Base-by-base conservation (phyloP, 345 rosid genomes). In the Hibiscus mutabilis region DNA sequence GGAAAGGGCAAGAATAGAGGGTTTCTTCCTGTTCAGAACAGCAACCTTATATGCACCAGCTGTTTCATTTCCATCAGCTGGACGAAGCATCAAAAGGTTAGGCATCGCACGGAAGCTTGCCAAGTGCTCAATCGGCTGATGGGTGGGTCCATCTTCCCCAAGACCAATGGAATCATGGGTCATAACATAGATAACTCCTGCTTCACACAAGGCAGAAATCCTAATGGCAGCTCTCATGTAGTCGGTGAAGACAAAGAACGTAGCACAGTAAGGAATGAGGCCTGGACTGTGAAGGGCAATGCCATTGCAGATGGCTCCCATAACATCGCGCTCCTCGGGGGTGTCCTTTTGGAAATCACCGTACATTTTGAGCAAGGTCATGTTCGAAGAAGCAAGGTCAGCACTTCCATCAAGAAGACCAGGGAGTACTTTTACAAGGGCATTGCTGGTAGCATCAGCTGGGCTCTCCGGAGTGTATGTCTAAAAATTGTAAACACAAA, bases 91-190 rank as follows among this genome's bases (percentile, higher is more conserved):
- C 47, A 96, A 78, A 27, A 84, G 75, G 83, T 92, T 96, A 60
- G 99, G 98, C 98, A 96, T 96, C 31, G 99, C 99, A 61, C 99
- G 96, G 93, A 96, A 92, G 74, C 99, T 96, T 10, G 99, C 97
- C 57, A 96, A 19, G 87, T 96, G 98, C 79, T 96, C 99, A 47
- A 96, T 81, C 31, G 99, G 98, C 79, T 96, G 99, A 80, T 92
- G 99, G 73, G 99, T 96, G 44, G 99, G 99, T 69, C 99, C 99
- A 73, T 96, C 99, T 79, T 96, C 99, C 63, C 99, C 99, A 11
- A 96, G 96, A 75, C 99, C 99, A 73, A 96, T 96, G 7, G 99
- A 96, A 71, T 96, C 99, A 33, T 96, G 99, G 76, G 99, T 96
- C 99, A 96, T 96, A 24, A 96, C 96, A 60, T 96, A 96, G 74